Evolutionary conservation across 352 stramenopile species (phyloP).

Genomic region (Globisporangium acanthophoron): DNA sequence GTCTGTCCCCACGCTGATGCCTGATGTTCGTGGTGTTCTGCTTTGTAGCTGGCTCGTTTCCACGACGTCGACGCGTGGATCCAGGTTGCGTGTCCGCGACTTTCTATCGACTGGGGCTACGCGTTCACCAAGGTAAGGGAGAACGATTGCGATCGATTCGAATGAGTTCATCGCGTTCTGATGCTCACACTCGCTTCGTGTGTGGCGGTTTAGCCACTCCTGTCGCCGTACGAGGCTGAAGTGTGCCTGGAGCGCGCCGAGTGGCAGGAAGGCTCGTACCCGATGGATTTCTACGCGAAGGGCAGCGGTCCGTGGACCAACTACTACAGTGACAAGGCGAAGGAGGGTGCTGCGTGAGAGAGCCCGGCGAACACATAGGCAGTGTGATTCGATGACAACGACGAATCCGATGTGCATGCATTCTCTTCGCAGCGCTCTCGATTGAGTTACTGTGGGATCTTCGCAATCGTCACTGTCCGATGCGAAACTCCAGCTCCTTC

Average conservation of each 20-base stretch:
- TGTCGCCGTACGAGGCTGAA: slow-evolving; percentile 97
- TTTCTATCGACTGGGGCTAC: slow-evolving; percentile 99
- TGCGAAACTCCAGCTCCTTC: not conserved
- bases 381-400: not conserved
- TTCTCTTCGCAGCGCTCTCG: not conserved
- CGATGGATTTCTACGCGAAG: slow-evolving; percentile 99
- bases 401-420: not conserved
- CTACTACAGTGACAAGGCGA: slow-evolving; percentile 77
- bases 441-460: not conserved
- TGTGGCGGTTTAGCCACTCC: slow-evolving; percentile 62
- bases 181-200: not conserved
- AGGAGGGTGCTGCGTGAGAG: slow-evolving; percentile 2
- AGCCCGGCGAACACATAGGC: too few species aligned
- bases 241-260: slow-evolving; percentile 89
- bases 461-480: not conserved
- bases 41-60: slow-evolving; percentile 77
- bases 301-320: slow-evolving; percentile 96
- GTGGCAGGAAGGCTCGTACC: slow-evolving; percentile 91
- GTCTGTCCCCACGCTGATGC: not conserved
- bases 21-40: not conserved
- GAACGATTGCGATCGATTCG: not conserved
- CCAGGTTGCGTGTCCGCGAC: slow-evolving; percentile 97
- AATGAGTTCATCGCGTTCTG: not conserved
- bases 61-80: slow-evolving; percentile 95
- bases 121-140: slow-evolving; percentile 85